Conservation (phyloP, 345 rosid genomes). For the Kernera saxatilis region DNA sequence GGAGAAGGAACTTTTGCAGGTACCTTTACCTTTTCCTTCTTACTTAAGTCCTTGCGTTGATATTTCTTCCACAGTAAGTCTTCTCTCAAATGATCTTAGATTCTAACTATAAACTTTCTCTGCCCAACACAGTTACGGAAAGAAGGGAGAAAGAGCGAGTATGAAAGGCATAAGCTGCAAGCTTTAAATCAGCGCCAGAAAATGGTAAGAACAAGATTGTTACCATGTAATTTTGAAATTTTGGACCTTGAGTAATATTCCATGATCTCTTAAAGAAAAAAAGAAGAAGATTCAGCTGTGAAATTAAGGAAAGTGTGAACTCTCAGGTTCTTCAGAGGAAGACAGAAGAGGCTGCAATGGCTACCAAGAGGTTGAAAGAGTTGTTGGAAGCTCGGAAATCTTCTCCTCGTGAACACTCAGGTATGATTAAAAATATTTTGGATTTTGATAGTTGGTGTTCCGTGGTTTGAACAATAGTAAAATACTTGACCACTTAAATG, state of each 20-base stretch:
- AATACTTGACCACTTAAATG: neutral
- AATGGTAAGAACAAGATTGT: conserved; percentile 46
- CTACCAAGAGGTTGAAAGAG: conserved; percentile 95
- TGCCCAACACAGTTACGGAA: conserved; percentile 64
- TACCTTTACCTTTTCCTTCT: conserved; percentile 14
- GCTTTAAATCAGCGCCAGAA: conserved; percentile 96
- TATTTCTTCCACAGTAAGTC: neutral
- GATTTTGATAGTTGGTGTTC: neutral
- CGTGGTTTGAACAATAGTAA: neutral
- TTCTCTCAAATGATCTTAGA: neutral
- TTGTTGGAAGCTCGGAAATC: conserved; percentile 95
- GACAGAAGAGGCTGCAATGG: conserved; percentile 99
- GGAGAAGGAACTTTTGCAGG: conserved; percentile 96
- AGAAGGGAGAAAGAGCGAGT: conserved; percentile 96
- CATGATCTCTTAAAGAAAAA: neutral
- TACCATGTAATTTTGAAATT: neutral
- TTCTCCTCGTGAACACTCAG: conserved; percentile 70
- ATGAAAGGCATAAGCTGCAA: conserved; percentile 97
- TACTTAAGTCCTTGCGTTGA: neutral
- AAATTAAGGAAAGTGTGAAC: conserved; percentile 8
- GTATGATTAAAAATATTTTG: conserved; percentile 27
- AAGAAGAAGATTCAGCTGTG: conserved; percentile 1
- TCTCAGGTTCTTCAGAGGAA: conserved; percentile 96
- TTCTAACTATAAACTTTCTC: neutral
- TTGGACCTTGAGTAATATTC: neutral